These are phyloP conservation scores for Mycena sp. DNA, from an alignment of 1,284 basidiomycete species.

Conservation along the genomic window DNA sequence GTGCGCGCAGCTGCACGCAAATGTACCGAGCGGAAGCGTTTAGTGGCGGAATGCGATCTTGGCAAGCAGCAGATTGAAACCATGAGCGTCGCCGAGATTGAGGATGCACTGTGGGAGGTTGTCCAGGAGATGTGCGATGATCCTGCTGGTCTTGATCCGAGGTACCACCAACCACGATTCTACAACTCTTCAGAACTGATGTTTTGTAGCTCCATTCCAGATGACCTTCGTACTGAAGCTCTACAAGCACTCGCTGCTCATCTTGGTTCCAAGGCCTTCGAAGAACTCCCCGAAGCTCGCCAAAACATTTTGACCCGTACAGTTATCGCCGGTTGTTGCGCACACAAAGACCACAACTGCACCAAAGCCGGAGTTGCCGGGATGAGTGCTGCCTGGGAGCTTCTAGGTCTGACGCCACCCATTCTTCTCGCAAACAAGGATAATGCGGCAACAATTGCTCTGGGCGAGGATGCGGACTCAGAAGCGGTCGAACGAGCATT, in stretches of 20 bases:
- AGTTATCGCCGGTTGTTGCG: conserved; percentile 43
- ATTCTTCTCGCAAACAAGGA: conserved; percentile 41
- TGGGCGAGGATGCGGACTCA: conserved; percentile 8
- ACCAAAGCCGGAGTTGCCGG: conserved; percentile 37
- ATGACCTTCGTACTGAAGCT: conserved; percentile 8
- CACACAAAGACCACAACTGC: conserved; percentile 48
- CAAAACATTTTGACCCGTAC: conserved; percentile 30
- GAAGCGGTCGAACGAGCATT: conserved; percentile 39
- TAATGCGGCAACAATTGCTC: conserved; percentile 35
- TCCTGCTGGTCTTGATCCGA: conserved; percentile 21
- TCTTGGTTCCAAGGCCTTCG: conserved; percentile 25
- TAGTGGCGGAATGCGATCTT: no score
- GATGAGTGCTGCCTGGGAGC: conserved; percentile 35
- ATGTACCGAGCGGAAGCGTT: not conserved
- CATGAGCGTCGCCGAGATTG: not conserved
- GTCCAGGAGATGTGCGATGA: conserved; percentile 2
- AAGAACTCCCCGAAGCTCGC: conserved; percentile 27
- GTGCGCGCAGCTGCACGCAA: not conserved
- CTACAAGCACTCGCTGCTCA: not conserved
- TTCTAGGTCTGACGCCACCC: conserved; percentile 24
- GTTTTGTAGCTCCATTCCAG: not conserved
- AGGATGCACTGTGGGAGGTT: not conserved
- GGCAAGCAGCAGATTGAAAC: not conserved
- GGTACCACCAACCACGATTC: conserved; percentile 13
- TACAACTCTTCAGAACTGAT: conserved; percentile 1